Percentiles rank a stretch among this genome's conserved stretches.
phyloP scores from a whole-genome alignment of 164 flowering plant genomes.

The Liquidambar formosana region DNA sequence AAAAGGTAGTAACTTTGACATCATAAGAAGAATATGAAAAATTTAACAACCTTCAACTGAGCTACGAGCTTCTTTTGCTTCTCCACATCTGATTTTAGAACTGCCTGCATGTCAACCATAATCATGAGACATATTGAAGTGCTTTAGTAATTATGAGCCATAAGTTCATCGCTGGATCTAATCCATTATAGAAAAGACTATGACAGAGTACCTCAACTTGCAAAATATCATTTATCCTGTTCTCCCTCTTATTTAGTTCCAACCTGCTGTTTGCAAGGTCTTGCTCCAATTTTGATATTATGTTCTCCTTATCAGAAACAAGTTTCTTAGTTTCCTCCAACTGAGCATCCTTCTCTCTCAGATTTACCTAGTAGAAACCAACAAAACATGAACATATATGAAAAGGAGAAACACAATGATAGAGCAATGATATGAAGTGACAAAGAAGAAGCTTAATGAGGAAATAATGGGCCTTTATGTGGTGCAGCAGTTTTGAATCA shows the following conservation, averaged over 20 bases:
- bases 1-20: too few relatives aligned
- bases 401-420: too few relatives aligned
- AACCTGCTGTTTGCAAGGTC: slow-evolving; percentile 54
- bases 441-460: too few relatives aligned
- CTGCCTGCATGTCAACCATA: slow-evolving; percentile 33
- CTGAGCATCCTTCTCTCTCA: slow-evolving; percentile 52
- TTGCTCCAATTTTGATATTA: slow-evolving; percentile 53
- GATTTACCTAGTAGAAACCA: slow-evolving; percentile 34
- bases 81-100: slow-evolving; percentile 50
- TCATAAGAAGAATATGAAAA: background rate
- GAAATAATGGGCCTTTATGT: too few relatives aligned
- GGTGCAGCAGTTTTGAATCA: too few relatives aligned
- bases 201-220: slow-evolving; percentile 51
- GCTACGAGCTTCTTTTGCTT: slow-evolving; percentile 41
- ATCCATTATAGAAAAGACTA: background rate
- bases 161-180: background rate
- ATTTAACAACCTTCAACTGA: slow-evolving; percentile 42
- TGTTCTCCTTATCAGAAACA: slow-evolving; percentile 50
- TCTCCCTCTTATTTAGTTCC: slow-evolving; percentile 59
- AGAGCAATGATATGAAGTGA: too few relatives aligned
- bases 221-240: slow-evolving; percentile 39
- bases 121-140: background rate
- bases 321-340: slow-evolving; percentile 46
- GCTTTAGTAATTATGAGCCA: background rate
- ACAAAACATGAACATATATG: background rate